phyloP scores from a whole-genome alignment of 441 rosid species.

The Hura crepitans region DNA sequence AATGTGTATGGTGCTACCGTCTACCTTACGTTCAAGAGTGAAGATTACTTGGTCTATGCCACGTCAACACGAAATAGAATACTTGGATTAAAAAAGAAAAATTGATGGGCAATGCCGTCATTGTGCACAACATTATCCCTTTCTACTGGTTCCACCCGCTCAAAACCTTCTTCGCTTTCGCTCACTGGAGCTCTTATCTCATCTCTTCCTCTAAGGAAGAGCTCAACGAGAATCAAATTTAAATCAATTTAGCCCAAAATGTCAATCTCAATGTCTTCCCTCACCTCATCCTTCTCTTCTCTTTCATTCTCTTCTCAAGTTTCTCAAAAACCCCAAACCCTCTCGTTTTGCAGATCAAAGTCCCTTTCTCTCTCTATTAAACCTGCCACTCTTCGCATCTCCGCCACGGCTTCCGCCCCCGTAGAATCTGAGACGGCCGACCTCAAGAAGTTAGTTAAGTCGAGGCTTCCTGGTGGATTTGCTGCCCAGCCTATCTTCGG shows the following conservation, averaged over 20 bases:
- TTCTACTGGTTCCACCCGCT: neutral
- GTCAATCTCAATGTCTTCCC: slow-evolving; percentile 63
- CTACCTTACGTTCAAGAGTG: too few relatives aligned
- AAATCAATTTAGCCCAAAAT: slow-evolving; percentile 22
- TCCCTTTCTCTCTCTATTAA: slow-evolving; percentile 29
- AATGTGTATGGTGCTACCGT: too few relatives aligned
- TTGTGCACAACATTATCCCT: slow-evolving; percentile 7
- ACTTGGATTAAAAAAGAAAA: neutral
- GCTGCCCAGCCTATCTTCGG: slow-evolving; percentile 82
- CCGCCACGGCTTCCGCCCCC: slow-evolving; percentile 48
- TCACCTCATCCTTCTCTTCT: slow-evolving; percentile 57
- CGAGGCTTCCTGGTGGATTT: slow-evolving; percentile 88
- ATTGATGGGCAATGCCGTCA: neutral
- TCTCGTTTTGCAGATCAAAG: slow-evolving; percentile 32
- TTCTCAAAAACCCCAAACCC: slow-evolving; percentile 43
- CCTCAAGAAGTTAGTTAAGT: slow-evolving; percentile 65
- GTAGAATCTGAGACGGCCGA: slow-evolving; percentile 38
- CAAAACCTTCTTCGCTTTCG: neutral
- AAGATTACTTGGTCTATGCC: too few relatives aligned
- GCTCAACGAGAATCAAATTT: neutral
- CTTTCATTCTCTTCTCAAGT: slow-evolving; percentile 77
- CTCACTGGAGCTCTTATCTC: neutral
- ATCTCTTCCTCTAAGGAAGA: neutral
- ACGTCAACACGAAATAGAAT: too few relatives aligned
- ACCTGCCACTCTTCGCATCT: slow-evolving; percentile 37